Evolutionary conservation across 176 grass and related monocot species (phyloP), one percentile per base, ranked within the genome.

Genomic region (Juncus inflexus): DNA sequence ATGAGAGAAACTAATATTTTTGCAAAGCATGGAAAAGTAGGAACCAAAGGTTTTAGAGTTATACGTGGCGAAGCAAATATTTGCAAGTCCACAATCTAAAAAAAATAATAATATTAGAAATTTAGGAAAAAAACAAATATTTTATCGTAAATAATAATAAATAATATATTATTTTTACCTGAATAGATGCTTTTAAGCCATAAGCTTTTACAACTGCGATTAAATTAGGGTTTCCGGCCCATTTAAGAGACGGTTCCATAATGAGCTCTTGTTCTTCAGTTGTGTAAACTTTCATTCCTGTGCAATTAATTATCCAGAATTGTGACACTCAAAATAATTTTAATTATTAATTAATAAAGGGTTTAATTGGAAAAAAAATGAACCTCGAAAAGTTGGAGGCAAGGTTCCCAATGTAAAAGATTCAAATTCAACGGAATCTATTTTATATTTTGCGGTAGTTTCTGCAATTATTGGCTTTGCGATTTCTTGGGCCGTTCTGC

Each of bases 181-280:
- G 94, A 65, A 86, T 16, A 60, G 83, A 89, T 63, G 86, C 85
- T 77, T 83, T 89, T 62, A 99, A 69, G 37, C 88, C 88, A 45
- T 89, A 92, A 40, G 87, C 85, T 74, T 86, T 99, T 37, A 78
- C 78, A 79, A 73, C 72, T 82, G 81, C 70, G 62, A 79, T 81
- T 43, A 99, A 11, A 86, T 99, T 99, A 74, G 94, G 88, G 51
- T 99, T 99, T 74, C 82, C 94, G 82, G 94, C 94, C 94, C 94
- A 99, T 70, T 99, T 99, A 47, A 99, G 61, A 63, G 72, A 89
- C 54, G 94, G 88, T 85, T 99, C 94, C 94, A 99, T 89, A 77
- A 92, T 92, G 54, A 99, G 67, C 64, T 99, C 94, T 47, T 99
- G 78, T 70, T 99, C 94, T 64, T 99, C 94, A 58, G 85, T 89